phyloP scores from a whole-genome alignment of 768 basidiomycete genomes.

The Floccularia luteovirens region DNA sequence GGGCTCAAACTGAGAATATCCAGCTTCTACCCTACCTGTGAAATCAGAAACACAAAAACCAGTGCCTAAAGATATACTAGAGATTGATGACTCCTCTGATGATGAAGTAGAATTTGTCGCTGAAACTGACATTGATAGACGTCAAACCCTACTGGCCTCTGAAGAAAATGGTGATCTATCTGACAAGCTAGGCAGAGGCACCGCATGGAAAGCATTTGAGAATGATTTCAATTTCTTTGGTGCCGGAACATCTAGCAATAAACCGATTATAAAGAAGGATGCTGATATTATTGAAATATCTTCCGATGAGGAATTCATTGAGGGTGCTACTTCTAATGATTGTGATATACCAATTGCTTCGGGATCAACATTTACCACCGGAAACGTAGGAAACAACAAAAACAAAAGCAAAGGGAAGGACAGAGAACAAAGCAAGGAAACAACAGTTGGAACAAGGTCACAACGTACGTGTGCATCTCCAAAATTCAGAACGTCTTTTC shows the following conservation, averaged over 20 bases:
- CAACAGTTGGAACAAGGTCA: background rate
- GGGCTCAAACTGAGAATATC: background rate
- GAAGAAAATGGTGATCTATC: constrained; percentile 34
- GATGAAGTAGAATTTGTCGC: constrained; percentile 26
- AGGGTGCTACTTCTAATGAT: too few relatives aligned
- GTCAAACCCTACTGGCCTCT: constrained; percentile 41
- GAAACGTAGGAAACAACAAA: background rate
- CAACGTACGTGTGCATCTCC: too few relatives aligned
- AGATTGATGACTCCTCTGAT: constrained; percentile 14
- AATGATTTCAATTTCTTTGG: constrained; percentile 38
- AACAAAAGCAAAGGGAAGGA: constrained; percentile 9
- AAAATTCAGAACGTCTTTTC: background rate
- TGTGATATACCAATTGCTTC: constrained; percentile 23
- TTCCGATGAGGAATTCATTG: constrained; percentile 16
- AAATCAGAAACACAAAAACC: background rate
- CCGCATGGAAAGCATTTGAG: constrained; percentile 36
- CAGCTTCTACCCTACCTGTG: background rate
- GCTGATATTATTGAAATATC: constrained; percentile 12
- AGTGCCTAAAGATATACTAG: background rate
- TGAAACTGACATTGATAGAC: constrained; percentile 42
- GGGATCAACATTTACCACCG: constrained; percentile 21
- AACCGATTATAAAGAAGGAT: constrained; percentile 1
- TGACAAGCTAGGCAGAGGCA: constrained; percentile 25
- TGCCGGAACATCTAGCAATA: background rate
- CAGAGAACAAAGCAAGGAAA: background rate